Percentiles rank a stretch among this genome's conserved stretches.
Conservation (phyloP, 192 early-diverging fungal genomes). For the Entomortierella beljakovae region DNA sequence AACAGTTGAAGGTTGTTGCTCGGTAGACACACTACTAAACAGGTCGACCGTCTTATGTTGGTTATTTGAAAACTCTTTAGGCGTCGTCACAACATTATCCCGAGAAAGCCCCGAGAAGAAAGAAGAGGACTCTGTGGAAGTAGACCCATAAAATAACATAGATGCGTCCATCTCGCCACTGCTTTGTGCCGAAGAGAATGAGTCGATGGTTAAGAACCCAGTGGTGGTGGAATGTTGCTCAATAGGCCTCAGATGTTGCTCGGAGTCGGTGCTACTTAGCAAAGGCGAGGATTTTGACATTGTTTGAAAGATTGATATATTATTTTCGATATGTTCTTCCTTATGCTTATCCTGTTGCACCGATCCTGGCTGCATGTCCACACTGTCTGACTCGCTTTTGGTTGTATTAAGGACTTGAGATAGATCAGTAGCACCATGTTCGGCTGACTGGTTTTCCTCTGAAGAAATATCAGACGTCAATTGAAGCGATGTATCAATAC, state of each 20-base stretch:
- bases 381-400: background rate
- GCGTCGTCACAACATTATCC: background rate
- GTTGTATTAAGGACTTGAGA: too few species aligned
- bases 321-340: background rate
- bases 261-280: background rate
- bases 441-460: background rate
- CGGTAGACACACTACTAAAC: too few species aligned
- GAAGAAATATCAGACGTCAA: background rate
- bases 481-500: too few species aligned
- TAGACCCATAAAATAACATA: background rate
- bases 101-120: slow-evolving; percentile 12
- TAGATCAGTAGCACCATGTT: background rate
- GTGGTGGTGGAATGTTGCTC: too few species aligned
- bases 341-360: background rate
- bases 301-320: background rate
- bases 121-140: background rate
- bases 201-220: background rate
- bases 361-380: background rate
- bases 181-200: background rate
- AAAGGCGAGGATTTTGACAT: too few species aligned
- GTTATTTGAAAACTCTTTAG: too few species aligned
- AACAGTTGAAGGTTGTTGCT: too few species aligned
- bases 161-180: slow-evolving; percentile 9
- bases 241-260: too few species aligned
- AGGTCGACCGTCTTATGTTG: too few species aligned